A percentile compares a stretch with the other conserved stretches of the same genome.
Conservation (phyloP, 352 stramenopile genomes). For the Nothophytophthora sp. region DNA sequence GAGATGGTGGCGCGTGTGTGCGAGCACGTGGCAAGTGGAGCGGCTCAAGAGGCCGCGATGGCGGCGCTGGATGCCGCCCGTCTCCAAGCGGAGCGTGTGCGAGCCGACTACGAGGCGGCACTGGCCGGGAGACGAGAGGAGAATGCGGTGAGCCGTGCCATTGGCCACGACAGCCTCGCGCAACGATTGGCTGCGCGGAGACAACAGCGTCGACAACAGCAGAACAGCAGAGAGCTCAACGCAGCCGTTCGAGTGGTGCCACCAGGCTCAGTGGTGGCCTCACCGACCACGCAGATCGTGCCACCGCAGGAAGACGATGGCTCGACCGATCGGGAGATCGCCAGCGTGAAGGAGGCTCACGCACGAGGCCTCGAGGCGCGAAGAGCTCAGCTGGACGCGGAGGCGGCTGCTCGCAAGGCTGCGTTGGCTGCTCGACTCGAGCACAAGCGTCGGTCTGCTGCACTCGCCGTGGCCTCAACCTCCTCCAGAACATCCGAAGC, state of each 20-base stretch:
- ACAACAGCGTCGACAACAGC: conserved; percentile 8
- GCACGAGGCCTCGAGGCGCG: conserved; percentile 20
- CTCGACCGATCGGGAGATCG: conserved; percentile 25
- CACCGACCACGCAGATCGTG: neutral
- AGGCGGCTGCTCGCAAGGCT: conserved; percentile 31
- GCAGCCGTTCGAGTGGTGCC: neutral
- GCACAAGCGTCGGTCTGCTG: conserved; percentile 25
- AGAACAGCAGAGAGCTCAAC: neutral
- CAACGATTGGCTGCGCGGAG: conserved; percentile 19
- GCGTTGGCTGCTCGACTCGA: conserved; percentile 29
- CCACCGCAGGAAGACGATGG: conserved; percentile 16
- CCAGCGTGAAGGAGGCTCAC: conserved; percentile 32
- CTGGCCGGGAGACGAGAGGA: conserved; percentile 11
- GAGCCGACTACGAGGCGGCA: conserved; percentile 21
- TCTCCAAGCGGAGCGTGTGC: conserved; percentile 28
- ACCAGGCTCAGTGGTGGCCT: neutral
- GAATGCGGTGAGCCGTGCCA: neutral
- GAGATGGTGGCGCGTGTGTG: conserved; percentile 17
- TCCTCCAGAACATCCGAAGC: neutral
- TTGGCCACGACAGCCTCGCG: conserved; percentile 18
- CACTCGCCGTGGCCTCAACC: neutral
- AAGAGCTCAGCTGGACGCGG: conserved; percentile 29
- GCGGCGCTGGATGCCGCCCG: conserved; percentile 16
- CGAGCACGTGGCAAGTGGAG: conserved; percentile 11
- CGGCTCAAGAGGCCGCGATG: conserved; percentile 17